phyloP scores from a whole-genome alignment of 805 yeast species.

The Candida vartiovaarae region DNA sequence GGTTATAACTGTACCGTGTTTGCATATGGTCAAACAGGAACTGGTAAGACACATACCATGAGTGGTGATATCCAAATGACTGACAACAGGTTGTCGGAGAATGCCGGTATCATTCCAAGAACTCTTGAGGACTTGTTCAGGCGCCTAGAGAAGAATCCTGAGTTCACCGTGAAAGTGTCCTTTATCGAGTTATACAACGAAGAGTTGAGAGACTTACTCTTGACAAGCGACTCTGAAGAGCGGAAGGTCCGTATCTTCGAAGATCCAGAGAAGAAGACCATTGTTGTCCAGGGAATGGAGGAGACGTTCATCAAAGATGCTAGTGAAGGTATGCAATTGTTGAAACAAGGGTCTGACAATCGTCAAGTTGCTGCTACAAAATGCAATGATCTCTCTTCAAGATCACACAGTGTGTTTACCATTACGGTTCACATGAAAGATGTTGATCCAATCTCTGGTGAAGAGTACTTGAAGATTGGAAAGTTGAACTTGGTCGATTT shows the following conservation, averaged over 20 bases:
- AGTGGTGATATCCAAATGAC: slow-evolving; percentile 55
- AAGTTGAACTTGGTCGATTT: slow-evolving; percentile 85
- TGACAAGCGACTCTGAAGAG: slow-evolving; percentile 28
- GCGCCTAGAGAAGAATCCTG: slow-evolving; percentile 36
- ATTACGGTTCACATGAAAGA: slow-evolving; percentile 52
- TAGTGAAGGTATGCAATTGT: slow-evolving; percentile 41
- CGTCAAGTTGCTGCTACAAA: slow-evolving; percentile 75
- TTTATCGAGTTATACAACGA: slow-evolving; percentile 82
- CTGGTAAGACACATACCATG: slow-evolving; percentile 75
- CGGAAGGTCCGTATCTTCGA: slow-evolving; percentile 48
- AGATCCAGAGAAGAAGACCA: slow-evolving; percentile 36
- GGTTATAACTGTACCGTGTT: slow-evolving; percentile 76
- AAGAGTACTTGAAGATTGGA: slow-evolving; percentile 45
- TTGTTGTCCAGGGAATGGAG: slow-evolving; percentile 51
- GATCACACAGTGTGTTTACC: slow-evolving; percentile 78
- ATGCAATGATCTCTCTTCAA: slow-evolving; percentile 67
- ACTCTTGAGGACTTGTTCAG: slow-evolving; percentile 49
- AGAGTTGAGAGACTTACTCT: slow-evolving; percentile 61
- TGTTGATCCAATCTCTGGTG: slow-evolving; percentile 38
- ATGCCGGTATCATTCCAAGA: slow-evolving; percentile 62
- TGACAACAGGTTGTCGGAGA: slow-evolving; percentile 29
- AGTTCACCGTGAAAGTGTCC: slow-evolving; percentile 60
- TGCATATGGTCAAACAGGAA: slow-evolving; percentile 87
- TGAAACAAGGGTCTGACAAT: slow-evolving; percentile 50
- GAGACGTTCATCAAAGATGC: slow-evolving; percentile 44